Evolutionary conservation across 352 stramenopile species (phyloP), one percentile per base, ranked within the genome.

Genomic region (Phytopythium ostracodes): DNA sequence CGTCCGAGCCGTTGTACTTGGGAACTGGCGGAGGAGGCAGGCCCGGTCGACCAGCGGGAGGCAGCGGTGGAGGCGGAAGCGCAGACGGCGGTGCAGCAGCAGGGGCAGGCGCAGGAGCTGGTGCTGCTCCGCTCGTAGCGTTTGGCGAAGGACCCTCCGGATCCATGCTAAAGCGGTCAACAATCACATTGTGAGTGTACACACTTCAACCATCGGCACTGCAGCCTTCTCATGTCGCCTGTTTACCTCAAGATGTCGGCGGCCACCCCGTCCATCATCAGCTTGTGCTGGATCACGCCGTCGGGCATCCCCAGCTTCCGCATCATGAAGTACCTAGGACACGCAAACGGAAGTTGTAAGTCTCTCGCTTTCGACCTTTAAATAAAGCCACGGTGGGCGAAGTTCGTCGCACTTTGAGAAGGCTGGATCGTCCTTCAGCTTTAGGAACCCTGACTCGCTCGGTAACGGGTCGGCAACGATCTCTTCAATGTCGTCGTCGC

Each of bases 281-380:
- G 55, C 60, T 94, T 94, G 49, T 94, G 85, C 33, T 86, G 75
- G 68, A 94, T 92, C 4, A 88, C 73, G 0, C 78, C 80, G 44
- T 94, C 85, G 0, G 85, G 83, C 70, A 94, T 84, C 1, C 81
- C 83, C 44, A 94, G 70, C 59, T 92, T 92, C 40, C 79, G 70
- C 85, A 94, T 94, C 67, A 73, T 90, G 59, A 94, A 94, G 66
- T 92, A 94, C 62, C 84, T 92, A 47, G 31, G 52, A 44, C 18
- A 63, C n/a, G 60, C 25, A 15, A 20, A 56, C 10, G 62, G 7
- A 57, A 7, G 14, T 31, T n/a, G 35, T 56, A 15, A 44, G 29
- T 56, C 29, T 43, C 51, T 24, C 35, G 25, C 40, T n/a, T 15
- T 20, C 24, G 44, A 20, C 12, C 29, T 1, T 6, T 53, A 18